Evolutionary conservation across 2,329 filamentous ascomycete species (phyloP), one percentile per base, ranked within the genome.

Genomic region (Plectosphaerella sp.): DNA sequence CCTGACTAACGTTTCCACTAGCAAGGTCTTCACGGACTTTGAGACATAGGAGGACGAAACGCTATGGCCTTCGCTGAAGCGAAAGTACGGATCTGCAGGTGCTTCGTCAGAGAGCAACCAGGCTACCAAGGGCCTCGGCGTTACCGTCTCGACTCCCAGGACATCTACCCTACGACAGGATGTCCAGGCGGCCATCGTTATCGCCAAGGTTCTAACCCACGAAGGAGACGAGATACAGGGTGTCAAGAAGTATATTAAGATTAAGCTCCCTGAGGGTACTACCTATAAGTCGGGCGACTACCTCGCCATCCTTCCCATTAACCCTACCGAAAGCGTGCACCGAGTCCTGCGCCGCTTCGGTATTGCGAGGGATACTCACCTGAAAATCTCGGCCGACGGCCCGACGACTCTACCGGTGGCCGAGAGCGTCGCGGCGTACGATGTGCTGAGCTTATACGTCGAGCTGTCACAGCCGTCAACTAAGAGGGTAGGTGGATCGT

Each of bases 211-310:
- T 0, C 69, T 88, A 15, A 84, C 76, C 1, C 22, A 25, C 18
- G 4, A 12, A 14, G 47, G 25, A 10, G 47, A 37, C 14, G 33
- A 24, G 14, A 16, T 39, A 33, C 63, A n/a, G 57, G 75, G 70
- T 0, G 76, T 73, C 24, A 91, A 90, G 72, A 79, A 80, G 22
- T 78, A 86, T 56, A 78, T 90, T 18, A 82, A 83, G 56, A 82
- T 91, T 33, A 79, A 82, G 54, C 74, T 93, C 1, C 88, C 89
- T 0, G 78, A 75, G 0, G 80, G 78, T 48, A 76, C 83, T 73
- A 77, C 75, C 0, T 93, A 92, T 67, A 77, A 79, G 39, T 80
- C 86, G 2, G 89, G 89, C 14, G 89, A 93, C 62, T 93, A 94
- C 63, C 77, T 93, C 1, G 86, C 87, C 0, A 74, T 91, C 3